Evolutionary conservation across 805 yeast species (phyloP).

Genomic region (Teunomyces cretensis): DNA sequence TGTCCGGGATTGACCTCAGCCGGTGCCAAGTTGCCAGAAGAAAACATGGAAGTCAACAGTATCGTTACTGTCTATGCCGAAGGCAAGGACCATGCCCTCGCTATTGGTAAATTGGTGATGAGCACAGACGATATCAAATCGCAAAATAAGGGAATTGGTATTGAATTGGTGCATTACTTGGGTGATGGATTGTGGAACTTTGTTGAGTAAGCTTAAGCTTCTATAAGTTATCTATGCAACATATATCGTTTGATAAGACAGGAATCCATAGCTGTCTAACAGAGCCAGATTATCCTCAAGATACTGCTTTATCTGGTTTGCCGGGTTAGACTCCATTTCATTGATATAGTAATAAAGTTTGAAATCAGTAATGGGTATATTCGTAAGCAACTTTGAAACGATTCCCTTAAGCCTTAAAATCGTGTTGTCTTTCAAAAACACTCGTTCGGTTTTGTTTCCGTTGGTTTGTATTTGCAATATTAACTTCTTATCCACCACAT

Average conservation of each 20-base stretch:
- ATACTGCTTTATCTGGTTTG: conserved; percentile 14
- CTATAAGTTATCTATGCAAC: conserved; percentile 7
- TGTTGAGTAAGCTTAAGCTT: conserved; percentile 42
- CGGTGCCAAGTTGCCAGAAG: conserved; percentile 81
- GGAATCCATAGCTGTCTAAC: conserved; percentile 24
- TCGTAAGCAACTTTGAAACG: conserved; percentile 15
- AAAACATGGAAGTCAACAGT: conserved; percentile 62
- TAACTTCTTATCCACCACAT: conserved; percentile 10
- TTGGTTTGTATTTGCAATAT: conserved; percentile 8
- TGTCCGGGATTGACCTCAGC: conserved; percentile 90
- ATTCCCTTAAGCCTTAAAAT: conserved; percentile 37
- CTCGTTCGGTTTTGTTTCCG: conserved; percentile 11
- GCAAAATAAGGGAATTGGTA: conserved; percentile 84
- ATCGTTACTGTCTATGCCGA: conserved; percentile 85
- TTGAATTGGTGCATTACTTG: conserved; percentile 76
- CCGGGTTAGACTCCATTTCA: conserved; percentile 14
- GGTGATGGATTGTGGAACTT: conserved; percentile 89
- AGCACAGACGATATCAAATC: conserved; percentile 84
- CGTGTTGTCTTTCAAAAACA: conserved; percentile 23
- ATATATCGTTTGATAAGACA: conserved; percentile 21
- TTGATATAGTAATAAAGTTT: conserved; percentile 24
- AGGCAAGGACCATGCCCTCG: conserved; percentile 88
- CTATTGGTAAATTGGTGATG: conserved; percentile 86
- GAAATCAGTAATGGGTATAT: conserved; percentile 22
- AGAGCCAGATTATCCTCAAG: conserved; percentile 30